Evolutionary conservation across 257 asterid genomes (phyloP), one percentile per base, ranked within the genome.

Genomic region (Cinchona pubescens): DNA sequence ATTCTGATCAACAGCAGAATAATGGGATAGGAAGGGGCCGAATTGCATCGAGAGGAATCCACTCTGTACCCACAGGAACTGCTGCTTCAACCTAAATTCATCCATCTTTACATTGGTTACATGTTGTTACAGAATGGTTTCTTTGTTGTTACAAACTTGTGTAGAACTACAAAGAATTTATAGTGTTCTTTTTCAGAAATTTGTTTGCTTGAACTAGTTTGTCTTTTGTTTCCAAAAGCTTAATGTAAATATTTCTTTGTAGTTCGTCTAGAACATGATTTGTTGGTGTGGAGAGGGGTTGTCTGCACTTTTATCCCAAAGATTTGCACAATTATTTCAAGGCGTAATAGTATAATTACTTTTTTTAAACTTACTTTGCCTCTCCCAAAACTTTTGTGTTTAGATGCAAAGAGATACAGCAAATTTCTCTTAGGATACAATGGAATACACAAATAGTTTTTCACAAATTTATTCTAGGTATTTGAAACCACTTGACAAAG

Each of bases 1-100:
- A 84, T 48, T 60, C 63, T 34, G 85, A 86, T 65, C 70, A 80
- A 66, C 92, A 85, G 59, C 84, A 80, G 62, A 75, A 49, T 46
- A 75, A 49, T 46, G 91, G 93, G 69, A 78, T 76, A 16, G 88
- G 90, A 15, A 79, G 86, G 61, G 87, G 88, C 5, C 80, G 86
- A 72, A 65, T 74, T 38, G 92, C 85, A 38, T 56, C 82, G 25
- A 76, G 85, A 61, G 82, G 83, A 53, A 34, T 60, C 46, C 81
- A 79, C 40, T 53, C 65, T 25, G 42, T 66, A 75, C 60, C 83
- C 12, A 72, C 77, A 7, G 60, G 70, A 14, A 72, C 76, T 60
- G 79, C 82, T 27, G 77, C 79, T 66, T 76, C 86, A 42, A 74
- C 83, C 29, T 29, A 3, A 55, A 45, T 71, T 67, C 49, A 49